Conservation (phyloP, 129 eudicot species). For the Saussurea involucrata region DNA sequence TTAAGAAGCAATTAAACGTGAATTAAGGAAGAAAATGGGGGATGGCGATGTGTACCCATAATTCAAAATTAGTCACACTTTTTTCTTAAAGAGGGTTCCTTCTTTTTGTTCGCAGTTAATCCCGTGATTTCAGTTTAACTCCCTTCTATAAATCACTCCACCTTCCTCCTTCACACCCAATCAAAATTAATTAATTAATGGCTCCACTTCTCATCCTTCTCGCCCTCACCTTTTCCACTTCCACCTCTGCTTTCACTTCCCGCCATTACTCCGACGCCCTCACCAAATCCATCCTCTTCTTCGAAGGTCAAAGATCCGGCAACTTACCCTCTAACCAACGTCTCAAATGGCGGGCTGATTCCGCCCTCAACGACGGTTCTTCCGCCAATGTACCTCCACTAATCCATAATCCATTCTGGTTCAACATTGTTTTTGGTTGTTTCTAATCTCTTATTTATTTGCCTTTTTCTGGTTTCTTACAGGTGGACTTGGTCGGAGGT, state of each 20-base stretch:
- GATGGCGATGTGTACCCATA: neutral
- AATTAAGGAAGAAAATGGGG: conserved; percentile 3
- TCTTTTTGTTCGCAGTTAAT: conserved; percentile 43
- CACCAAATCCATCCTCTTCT: conserved; percentile 71
- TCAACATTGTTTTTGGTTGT: neutral
- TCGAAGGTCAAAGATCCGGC: conserved; percentile 92
- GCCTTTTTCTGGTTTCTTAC: neutral
- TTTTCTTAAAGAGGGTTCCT: conserved; percentile 23
- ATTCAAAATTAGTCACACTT: neutral
- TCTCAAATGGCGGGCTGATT: conserved; percentile 72
- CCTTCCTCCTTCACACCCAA: conserved; percentile 4
- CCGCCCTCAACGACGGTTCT: conserved; percentile 85
- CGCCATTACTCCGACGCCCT: conserved; percentile 66
- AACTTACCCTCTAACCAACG: conserved; percentile 62
- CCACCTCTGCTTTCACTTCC: conserved; percentile 51
- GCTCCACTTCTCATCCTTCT: conserved; percentile 17
- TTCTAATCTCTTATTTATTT: neutral
- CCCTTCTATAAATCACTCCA: conserved; percentile 22
- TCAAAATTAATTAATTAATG: conserved; percentile 37
- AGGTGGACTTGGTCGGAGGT: conserved; percentile 93
- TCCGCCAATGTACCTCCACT: conserved; percentile 44
- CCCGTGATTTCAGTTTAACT: conserved; percentile 56
- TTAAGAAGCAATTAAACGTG: neutral
- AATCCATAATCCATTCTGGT: neutral
- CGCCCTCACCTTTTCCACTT: conserved; percentile 20